Conservation (phyloP, 2,329 filamentous ascomycete species). For the Botrytis byssoidea region DNA sequence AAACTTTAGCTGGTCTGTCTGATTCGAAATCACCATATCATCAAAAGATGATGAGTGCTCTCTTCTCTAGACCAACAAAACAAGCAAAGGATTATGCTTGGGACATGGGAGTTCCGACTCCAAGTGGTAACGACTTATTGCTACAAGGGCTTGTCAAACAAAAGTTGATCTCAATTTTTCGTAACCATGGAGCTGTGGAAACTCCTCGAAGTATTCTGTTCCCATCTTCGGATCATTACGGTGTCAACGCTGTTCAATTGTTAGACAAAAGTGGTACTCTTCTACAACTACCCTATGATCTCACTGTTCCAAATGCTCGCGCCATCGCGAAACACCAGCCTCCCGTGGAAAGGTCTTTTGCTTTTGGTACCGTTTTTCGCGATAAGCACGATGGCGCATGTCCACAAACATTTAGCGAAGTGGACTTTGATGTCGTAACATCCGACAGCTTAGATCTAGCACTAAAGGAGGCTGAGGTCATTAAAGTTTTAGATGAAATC, state of each 20-base stretch:
- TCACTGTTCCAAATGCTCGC: constrained; percentile 85
- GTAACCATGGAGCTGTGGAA: constrained; percentile 85
- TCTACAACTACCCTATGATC: constrained; percentile 88
- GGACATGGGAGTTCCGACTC: constrained; percentile 64
- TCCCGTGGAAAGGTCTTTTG: constrained; percentile 72
- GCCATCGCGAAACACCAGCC: constrained; percentile 73
- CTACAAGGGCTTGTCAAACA: constrained; percentile 73
- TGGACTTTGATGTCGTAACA: constrained; percentile 95
- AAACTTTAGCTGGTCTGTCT: constrained; percentile 75
- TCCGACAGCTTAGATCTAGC: constrained; percentile 76
- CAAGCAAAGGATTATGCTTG: constrained; percentile 79
- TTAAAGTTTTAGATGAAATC: constrained; percentile 94
- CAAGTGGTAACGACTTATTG: constrained; percentile 59
- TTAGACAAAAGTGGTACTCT: constrained; percentile 83
- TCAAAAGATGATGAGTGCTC: constrained; percentile 79
- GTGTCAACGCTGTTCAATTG: constrained; percentile 70
- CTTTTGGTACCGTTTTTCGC: constrained; percentile 85
- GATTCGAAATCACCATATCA: constrained; percentile 86
- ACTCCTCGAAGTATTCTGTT: constrained; percentile 72
- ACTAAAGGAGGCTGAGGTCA: constrained; percentile 86
- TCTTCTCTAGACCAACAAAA: constrained; percentile 71
- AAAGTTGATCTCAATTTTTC: constrained; percentile 74
- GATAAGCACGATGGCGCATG: constrained; percentile 76
- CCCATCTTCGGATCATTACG: constrained; percentile 78
- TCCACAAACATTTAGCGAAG: constrained; percentile 79